A percentile compares a stretch with the other conserved stretches of the same genome.
Conservation (phyloP, 2,329 filamentous ascomycete genomes). For the Cadophora luteo-olivacea region DNA sequence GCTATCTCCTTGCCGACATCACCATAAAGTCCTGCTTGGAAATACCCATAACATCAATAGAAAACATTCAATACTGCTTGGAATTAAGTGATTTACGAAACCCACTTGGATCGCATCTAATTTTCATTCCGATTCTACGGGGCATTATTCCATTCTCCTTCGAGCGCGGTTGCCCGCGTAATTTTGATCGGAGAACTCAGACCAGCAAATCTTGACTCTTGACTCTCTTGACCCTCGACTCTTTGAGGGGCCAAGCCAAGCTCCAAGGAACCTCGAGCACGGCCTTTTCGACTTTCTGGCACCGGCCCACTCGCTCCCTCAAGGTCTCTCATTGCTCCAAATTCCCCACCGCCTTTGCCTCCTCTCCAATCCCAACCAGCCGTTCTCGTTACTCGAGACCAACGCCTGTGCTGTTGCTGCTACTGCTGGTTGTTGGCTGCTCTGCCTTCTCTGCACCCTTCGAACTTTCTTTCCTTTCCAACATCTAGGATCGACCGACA, state of each 20-base stretch:
- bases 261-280: neutral
- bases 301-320: neutral
- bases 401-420: slow-evolving; percentile 5
- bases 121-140: slow-evolving; percentile 15
- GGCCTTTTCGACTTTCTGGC: neutral
- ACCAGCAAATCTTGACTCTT: neutral
- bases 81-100: slow-evolving; percentile 23
- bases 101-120: slow-evolving; percentile 9
- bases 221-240: neutral
- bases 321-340: too few species aligned
- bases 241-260: neutral
- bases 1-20: neutral
- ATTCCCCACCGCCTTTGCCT: neutral
- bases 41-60: neutral
- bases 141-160: neutral
- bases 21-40: neutral
- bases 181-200: slow-evolving; percentile 5
- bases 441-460: neutral
- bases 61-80: slow-evolving; percentile 18
- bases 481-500: slow-evolving; percentile 13
- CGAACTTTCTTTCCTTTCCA: slow-evolving; percentile 21
- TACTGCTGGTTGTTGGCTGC: neutral
- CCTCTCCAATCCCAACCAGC: neutral
- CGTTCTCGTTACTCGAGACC: slow-evolving; percentile 14
- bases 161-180: slow-evolving; percentile 20